phyloP scores from a whole-genome alignment of 805 yeast species.

The Danielia reshetovae region DNA sequence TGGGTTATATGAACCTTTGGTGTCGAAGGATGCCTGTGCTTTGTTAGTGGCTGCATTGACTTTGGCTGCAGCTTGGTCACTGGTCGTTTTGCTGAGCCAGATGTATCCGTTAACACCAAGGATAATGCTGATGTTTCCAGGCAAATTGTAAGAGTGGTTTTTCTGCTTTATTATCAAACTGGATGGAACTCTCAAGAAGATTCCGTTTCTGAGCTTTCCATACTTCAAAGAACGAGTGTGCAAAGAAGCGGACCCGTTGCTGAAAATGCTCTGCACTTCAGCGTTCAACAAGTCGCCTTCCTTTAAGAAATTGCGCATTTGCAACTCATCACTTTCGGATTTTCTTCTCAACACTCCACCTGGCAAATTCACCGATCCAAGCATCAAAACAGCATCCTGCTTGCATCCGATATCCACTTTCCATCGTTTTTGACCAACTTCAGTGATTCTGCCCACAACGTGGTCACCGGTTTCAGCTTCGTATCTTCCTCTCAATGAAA shows the following conservation, averaged over 20 bases:
- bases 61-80: conserved; percentile 16
- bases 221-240: conserved; percentile 95
- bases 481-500: conserved; percentile 83
- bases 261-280: conserved; percentile 86
- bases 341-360: conserved; percentile 95
- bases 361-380: conserved; percentile 94
- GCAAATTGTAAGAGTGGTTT: conserved; percentile 82
- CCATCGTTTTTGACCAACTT: conserved; percentile 94
- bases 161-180: conserved; percentile 80
- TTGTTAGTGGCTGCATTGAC: conserved; percentile 24
- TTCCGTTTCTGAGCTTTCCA: conserved; percentile 92
- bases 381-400: conserved; percentile 86
- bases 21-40: conserved; percentile 37
- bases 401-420: conserved; percentile 95
- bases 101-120: conserved; percentile 93
- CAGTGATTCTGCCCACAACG: conserved; percentile 87
- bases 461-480: conserved; percentile 97
- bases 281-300: conserved; percentile 96
- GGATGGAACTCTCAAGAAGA: conserved; percentile 75
- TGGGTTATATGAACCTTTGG: conserved; percentile 41
- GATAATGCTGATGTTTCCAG: conserved; percentile 88
- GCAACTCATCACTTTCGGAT: conserved; percentile 91
- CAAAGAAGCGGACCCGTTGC: conserved; percentile 87
- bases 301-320: conserved; percentile 89
- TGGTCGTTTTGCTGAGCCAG: conserved; percentile 68